A percentile compares a stretch with the other conserved stretches of the same genome.
These are phyloP conservation scores for Starmerella cellae DNA, from an alignment of 805 yeast genomes.

Conservation along the genomic window DNA sequence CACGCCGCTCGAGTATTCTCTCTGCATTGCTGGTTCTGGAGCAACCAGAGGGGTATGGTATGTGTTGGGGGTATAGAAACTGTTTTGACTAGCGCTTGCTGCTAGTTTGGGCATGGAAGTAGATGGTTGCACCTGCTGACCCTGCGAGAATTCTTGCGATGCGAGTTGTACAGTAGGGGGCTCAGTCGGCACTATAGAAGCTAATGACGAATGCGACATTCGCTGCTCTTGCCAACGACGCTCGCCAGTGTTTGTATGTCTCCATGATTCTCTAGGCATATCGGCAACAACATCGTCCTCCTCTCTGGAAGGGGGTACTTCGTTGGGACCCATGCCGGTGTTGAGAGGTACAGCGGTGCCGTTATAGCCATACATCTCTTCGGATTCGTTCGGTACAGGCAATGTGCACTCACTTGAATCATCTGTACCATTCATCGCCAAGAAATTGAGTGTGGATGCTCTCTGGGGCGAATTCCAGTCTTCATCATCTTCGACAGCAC, in stretches of 20 bases:
- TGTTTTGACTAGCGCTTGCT: neutral
- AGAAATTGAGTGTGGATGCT: slow-evolving; percentile 27
- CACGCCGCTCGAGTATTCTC: slow-evolving; percentile 28
- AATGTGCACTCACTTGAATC: slow-evolving; percentile 12
- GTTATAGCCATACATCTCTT: neutral
- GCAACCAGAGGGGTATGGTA: neutral
- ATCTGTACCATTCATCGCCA: slow-evolving; percentile 28
- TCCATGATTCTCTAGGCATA: slow-evolving; percentile 46
- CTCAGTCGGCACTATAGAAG: slow-evolving; percentile 68
- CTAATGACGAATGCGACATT: slow-evolving; percentile 51
- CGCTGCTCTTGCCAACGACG: slow-evolving; percentile 40
- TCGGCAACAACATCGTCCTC: slow-evolving; percentile 22
- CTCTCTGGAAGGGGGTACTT: slow-evolving; percentile 6
- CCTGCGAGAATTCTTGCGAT: slow-evolving; percentile 27
- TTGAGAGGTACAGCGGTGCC: neutral
- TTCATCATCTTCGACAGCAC: neutral
- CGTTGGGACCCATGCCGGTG: neutral
- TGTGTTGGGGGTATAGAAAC: neutral
- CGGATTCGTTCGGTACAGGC: slow-evolving; percentile 6
- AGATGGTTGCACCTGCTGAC: neutral
- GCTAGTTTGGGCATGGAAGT: too few species aligned
- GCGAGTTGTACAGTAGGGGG: slow-evolving; percentile 66
- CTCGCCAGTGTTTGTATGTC: slow-evolving; percentile 32
- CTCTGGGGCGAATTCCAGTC: slow-evolving; percentile 28
- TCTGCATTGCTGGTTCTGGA: slow-evolving; percentile 12